Evolutionary conservation across 352 stramenopile genomes (phyloP).

Genomic region (Phytophthora sp.): DNA sequence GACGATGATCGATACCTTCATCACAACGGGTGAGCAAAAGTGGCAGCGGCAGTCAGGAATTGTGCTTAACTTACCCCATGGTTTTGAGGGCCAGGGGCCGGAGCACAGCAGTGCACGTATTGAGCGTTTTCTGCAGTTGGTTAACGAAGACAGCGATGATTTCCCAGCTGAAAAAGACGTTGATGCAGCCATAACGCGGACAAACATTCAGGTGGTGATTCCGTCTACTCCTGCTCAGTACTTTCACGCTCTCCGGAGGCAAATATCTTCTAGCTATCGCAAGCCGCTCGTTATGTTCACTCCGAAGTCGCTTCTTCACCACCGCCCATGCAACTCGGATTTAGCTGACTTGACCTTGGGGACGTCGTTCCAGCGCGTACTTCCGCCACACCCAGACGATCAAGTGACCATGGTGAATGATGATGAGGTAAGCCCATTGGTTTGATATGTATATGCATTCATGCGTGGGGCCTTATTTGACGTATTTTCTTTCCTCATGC

Average conservation of each 20-base stretch:
- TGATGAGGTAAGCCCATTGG: constrained; percentile 48
- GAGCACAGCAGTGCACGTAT: constrained; percentile 87
- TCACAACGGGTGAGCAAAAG: constrained; percentile 85
- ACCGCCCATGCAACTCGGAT: constrained; percentile 82
- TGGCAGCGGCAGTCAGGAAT: constrained; percentile 92
- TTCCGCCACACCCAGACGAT: constrained; percentile 79
- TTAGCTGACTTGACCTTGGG: constrained; percentile 64
- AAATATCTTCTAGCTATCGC: constrained; percentile 71
- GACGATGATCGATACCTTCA: constrained; percentile 90
- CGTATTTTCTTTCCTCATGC: neutral
- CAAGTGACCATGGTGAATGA: constrained; percentile 66
- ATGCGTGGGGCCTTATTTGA: constrained; percentile 12
- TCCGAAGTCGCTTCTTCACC: constrained; percentile 85
- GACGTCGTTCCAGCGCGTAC: constrained; percentile 69
- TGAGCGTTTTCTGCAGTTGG: constrained; percentile 83
- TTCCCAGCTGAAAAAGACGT: constrained; percentile 52
- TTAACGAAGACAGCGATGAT: constrained; percentile 76
- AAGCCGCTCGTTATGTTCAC: constrained; percentile 86
- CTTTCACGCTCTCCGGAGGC: constrained; percentile 94
- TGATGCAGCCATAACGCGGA: constrained; percentile 50
- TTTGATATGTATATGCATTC: neutral
- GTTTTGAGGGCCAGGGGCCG: constrained; percentile 87
- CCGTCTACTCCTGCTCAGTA: constrained; percentile 95
- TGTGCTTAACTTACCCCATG: constrained; percentile 80
- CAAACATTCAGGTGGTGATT: constrained; percentile 82